Base-by-base conservation (phyloP, 2,329 filamentous ascomycete species). In the Talaromyces pinophilus region DNA sequence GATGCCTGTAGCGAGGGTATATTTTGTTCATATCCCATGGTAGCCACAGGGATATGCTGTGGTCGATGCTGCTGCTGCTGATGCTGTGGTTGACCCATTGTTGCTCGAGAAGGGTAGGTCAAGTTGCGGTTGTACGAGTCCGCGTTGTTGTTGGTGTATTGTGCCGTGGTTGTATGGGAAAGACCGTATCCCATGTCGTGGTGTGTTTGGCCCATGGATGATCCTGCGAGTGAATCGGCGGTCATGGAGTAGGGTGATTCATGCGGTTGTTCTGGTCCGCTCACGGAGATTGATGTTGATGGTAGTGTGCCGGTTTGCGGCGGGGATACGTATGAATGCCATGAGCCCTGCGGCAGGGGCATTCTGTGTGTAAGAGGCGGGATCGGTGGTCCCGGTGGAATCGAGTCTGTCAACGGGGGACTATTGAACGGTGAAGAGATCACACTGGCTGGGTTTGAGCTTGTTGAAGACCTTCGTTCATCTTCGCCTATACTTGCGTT, bases 381-480 rank as follows among this genome's bases (percentile, higher is more conserved):
- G 13, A 69, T 65, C n/a, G 68, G 40, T 10, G 65, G 55, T 38
- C 61, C 61, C 15, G 38, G 50, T 1, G 64, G 54, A 25, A 67
- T 25, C 11, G 66, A 63, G 28, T 64, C 66, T 13, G 66, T 60
- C 10, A 59, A 38, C 1, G 55, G 67, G 5, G 67, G 64, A 3
- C 61, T 65, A 35, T 63, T 66, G 54, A 67, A 68, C 1, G 66
- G 66, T 33, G 66, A 65, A 13, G 61, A 65, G 10, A 65, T 66
- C 25, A 69, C 67, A 15, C 62, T 69, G 28, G 67, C 55, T 15
- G 63, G 59, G 19, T 65, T 66, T 52, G 68, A 69, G 42, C 50
- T 62, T 25, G 68, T 68, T 7, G 68, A 67, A n/a, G 68, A 69
- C 55, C 68, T 63, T 35, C 66, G 55, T 35, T 68, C 63, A 30